phyloP scores from a whole-genome alignment of 1,284 basidiomycete genomes.

The Schizophyllum commune region DNA sequence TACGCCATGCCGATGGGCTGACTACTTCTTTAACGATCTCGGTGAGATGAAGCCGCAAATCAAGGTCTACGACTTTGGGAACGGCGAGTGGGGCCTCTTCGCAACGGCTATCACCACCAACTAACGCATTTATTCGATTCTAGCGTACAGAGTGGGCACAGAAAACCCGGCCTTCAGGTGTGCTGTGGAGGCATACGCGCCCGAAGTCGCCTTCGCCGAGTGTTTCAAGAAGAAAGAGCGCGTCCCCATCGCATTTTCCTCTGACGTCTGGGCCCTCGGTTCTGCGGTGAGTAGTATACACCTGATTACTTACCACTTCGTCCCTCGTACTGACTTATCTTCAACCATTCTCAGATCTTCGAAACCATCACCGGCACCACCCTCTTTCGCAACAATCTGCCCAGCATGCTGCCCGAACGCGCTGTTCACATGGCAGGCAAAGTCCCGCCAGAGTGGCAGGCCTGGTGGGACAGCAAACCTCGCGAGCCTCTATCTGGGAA shows the following conservation, averaged over 20 bases:
- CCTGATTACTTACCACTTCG: no score
- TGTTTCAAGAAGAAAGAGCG: slow-evolving; percentile 6
- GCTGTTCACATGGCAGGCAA: neutral
- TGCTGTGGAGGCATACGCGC: slow-evolving; percentile 6
- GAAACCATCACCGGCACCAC: slow-evolving; percentile 3
- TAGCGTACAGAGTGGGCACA: slow-evolving; percentile 2
- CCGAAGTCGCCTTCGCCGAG: slow-evolving; percentile 7
- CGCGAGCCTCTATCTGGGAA: neutral
- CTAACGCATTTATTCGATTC: neutral
- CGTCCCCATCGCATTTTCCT: slow-evolving; percentile 5
- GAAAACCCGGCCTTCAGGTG: slow-evolving; percentile 1
- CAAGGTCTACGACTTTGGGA: slow-evolving; percentile 1
- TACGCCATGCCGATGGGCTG: neutral
- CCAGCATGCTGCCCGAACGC: neutral
- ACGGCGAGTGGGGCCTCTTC: neutral
- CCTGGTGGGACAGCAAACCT: neutral
- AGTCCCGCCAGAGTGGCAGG: neutral
- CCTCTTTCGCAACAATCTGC: slow-evolving; percentile 1
- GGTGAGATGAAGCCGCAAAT: neutral
- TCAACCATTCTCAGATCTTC: no score
- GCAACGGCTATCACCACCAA: no score
- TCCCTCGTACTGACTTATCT: no score
- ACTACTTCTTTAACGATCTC: neutral
- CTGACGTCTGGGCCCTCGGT: slow-evolving; percentile 10
- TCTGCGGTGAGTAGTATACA: no score